Conservation (phyloP, 345 rosid genomes). For the Cardiospermum halicacabum region DNA sequence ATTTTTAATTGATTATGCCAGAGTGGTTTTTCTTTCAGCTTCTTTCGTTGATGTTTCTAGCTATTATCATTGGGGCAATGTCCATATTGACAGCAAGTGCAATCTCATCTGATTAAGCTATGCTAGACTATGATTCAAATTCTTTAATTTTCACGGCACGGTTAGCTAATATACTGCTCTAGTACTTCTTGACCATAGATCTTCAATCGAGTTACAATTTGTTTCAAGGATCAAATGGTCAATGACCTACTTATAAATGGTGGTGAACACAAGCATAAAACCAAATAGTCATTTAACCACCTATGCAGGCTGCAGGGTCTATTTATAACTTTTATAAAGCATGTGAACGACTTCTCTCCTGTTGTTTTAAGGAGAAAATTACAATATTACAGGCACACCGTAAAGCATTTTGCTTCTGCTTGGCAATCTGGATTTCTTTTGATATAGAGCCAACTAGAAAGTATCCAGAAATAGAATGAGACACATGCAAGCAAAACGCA, state of each 20-base stretch:
- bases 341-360: conserved; percentile 4
- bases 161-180: too few relatives aligned
- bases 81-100: too few relatives aligned
- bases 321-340: not conserved
- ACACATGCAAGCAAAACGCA: conserved; percentile 2
- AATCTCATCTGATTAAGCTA: too few relatives aligned
- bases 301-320: conserved; percentile 10
- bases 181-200: not conserved
- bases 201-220: not conserved
- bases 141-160: too few relatives aligned
- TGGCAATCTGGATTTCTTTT: conserved; percentile 1
- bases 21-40: conserved; percentile 6
- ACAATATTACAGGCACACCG: conserved; percentile 4
- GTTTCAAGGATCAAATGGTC: not conserved
- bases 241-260: not conserved
- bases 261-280: not conserved
- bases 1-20: not conserved
- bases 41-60: not conserved
- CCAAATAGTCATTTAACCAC: conserved; percentile 1
- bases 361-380: conserved; percentile 4
- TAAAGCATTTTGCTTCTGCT: not conserved
- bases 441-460: conserved; percentile 2
- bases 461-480: not conserved
- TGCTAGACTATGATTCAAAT: too few relatives aligned
- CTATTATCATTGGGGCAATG: not conserved